A percentile compares a stretch with the other conserved stretches of the same genome.
phyloP scores from a whole-genome alignment of 225 moss, liverwort and hornwort genomes.

The Thuidium tamariscinum region DNA sequence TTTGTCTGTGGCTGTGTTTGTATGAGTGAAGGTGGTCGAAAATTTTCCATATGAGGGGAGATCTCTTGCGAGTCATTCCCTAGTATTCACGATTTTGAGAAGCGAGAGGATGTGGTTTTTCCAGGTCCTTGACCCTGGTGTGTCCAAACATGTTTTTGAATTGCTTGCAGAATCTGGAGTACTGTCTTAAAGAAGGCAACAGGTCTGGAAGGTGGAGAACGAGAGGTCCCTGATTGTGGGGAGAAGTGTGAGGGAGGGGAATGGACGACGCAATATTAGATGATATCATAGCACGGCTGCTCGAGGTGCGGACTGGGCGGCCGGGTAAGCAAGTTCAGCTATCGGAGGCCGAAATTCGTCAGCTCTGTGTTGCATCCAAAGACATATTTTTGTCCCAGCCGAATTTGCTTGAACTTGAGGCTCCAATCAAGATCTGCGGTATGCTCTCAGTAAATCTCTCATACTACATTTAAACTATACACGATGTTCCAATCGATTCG shows the following conservation, averaged over 20 bases:
- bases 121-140: not conserved
- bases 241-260: conserved; percentile 36
- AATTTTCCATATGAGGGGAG: not conserved
- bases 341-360: conserved; percentile 88
- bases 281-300: conserved; percentile 87
- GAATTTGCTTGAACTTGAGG: conserved; percentile 96
- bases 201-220: conserved; percentile 5
- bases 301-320: conserved; percentile 75
- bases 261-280: conserved; percentile 84
- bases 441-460: not conserved
- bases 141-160: not conserved
- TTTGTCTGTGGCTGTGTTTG: not conserved
- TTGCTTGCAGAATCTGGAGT: not conserved
- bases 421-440: conserved; percentile 99
- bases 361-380: conserved; percentile 85
- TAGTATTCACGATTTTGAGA: not conserved
- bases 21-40: not conserved
- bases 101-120: not conserved
- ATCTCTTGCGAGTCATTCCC: not conserved
- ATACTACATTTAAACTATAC: not conserved
- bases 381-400: conserved; percentile 95
- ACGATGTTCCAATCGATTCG: not conserved
- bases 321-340: conserved; percentile 98
- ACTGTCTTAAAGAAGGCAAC: not conserved
- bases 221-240: conserved; percentile 16